Evolutionary conservation across 805 yeast genomes (phyloP), one percentile per base, ranked within the genome.

Genomic region (Vanderwaltozyma verrucispora): DNA sequence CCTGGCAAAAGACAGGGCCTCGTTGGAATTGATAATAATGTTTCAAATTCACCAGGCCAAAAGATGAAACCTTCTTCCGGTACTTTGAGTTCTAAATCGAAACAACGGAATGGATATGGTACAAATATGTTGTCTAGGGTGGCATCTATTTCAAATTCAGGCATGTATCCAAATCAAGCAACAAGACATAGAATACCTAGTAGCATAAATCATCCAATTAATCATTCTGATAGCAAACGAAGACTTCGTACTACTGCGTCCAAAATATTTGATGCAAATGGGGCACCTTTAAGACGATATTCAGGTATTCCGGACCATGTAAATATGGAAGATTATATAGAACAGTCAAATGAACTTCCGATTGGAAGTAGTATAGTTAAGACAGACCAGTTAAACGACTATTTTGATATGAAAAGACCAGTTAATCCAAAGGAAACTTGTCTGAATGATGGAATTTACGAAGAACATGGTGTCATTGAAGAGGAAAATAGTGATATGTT

Each of bases 271-370:
- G 89, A 81, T 48, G 71, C 75, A 11, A 79, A 75, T 47, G 87
- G 85, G 1, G 74, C 80, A 0, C 81, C 77, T 33, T 75, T 85
- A 5, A 67, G 88, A 50, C 63, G 87, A 25, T 80, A 81, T 49
- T 77, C 87, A 16, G 83, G 81, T 16, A 72, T 76, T 2, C 81
- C 81, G 0, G 80, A 76, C 49, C 77, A 76, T 51, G 68, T 66
- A 12, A 64, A 67, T 43, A 50, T 62, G 23, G 71, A 65, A 38
- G 71, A 65, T 39, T 62, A 61, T 38, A 62, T 65, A 30, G 71
- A 65, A 35, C 35, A 36, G 21, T 23, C 39, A 5, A 20, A 36
- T 31, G 33, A 18, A 5, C 2, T 17, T 5, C 30, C 14, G 2
- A 14, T 30, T 4, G 25, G 30, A 14, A 25, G 30, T 13, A 35